Evolutionary conservation across 176 grass and related monocot species (phyloP).

Genomic region (Cocos nucifera): DNA sequence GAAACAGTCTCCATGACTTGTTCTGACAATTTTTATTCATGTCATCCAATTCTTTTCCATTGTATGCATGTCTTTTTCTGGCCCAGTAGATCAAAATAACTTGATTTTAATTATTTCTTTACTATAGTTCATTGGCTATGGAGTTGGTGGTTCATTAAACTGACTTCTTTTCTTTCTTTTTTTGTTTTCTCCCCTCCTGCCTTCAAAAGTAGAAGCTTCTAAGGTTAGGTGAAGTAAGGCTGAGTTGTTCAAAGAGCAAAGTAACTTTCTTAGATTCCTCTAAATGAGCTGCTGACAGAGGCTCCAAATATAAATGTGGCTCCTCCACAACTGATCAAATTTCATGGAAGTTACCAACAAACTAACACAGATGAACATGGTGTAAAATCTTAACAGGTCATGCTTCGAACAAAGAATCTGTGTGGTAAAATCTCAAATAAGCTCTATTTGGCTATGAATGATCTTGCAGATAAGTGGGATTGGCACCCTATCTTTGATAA

Average conservation of each 20-base stretch:
- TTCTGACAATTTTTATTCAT: too few relatives aligned
- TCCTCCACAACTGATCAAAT: constrained; percentile 79
- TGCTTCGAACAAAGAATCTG: constrained; percentile 96
- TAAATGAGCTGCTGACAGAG: constrained; percentile 75
- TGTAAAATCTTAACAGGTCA: constrained; percentile 79
- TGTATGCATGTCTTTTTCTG: too few relatives aligned
- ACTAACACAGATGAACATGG: constrained; percentile 62
- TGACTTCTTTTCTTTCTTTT: too few relatives aligned
- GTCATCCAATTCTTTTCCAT: too few relatives aligned
- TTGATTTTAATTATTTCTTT: too few relatives aligned
- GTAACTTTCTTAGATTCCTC: constrained; percentile 85
- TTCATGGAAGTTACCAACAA: constrained; percentile 95
- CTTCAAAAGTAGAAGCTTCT: constrained; percentile 44
- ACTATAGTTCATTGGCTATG: too few relatives aligned
- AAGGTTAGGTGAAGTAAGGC: constrained; percentile 88
- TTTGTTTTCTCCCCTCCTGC: not conserved
- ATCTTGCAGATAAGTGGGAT: constrained; percentile 78
- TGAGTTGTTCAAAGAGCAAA: constrained; percentile 92
- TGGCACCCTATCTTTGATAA: constrained; percentile 73
- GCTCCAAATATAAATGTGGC: constrained; percentile 79
- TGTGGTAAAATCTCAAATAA: constrained; percentile 85
- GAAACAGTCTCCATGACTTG: too few relatives aligned
- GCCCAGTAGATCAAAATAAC: too few relatives aligned
- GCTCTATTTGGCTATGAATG: constrained; percentile 48
- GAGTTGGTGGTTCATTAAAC: too few relatives aligned